Base-by-base conservation (phyloP, 148 eudicot species). In the Heliamphora exappendiculata region DNA sequence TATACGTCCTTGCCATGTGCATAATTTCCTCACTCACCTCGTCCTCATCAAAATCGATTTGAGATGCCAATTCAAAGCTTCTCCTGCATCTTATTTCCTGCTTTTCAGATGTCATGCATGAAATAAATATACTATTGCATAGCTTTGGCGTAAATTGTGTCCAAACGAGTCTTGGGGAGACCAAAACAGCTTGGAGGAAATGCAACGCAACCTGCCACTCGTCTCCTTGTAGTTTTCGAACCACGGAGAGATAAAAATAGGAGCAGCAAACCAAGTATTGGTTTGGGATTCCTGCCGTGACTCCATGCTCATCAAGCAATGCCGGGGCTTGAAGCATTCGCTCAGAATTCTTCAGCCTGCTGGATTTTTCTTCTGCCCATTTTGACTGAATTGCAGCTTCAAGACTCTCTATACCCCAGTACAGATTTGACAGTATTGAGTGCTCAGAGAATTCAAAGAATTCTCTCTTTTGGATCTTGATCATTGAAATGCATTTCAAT, bases 301-400 rank as follows among this genome's bases (percentile, higher is more conserved):
- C 64, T 36, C 85, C 88, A 6, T 81, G 76, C 63, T 83, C 86
- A 14, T 80, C 78, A n/a, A 88, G 78, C 59, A 85, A 76, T 2
- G 90, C 90, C 0, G 90, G 90, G 4, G 75, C 79, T 65, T 88
- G 90, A 29, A 88, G 90, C 88, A 85, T 75, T 67, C 77, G 76
- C 79, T 88, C 88, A 14, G 88, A 70, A 9, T 76, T 73, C 45
- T 80, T 75, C 42, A 88, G 81, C 77, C 71, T 73, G 13, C 28
- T n/a, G n/a, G 65, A n/a, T 54, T 37, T 82, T 54, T 83, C 78
- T 50, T 85, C 78, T 19, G 72, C 9, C 0, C 44, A 13, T 67
- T 70, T 76, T 4, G 79, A 64, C 16, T 70, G 24, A 11, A 72
- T 47, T 17, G 84, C 83, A 14, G 70, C 73, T 42, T 88, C 90